Conservation (phyloP, 2,329 filamentous ascomycete genomes). For the Fusarium sarcochroum region DNA sequence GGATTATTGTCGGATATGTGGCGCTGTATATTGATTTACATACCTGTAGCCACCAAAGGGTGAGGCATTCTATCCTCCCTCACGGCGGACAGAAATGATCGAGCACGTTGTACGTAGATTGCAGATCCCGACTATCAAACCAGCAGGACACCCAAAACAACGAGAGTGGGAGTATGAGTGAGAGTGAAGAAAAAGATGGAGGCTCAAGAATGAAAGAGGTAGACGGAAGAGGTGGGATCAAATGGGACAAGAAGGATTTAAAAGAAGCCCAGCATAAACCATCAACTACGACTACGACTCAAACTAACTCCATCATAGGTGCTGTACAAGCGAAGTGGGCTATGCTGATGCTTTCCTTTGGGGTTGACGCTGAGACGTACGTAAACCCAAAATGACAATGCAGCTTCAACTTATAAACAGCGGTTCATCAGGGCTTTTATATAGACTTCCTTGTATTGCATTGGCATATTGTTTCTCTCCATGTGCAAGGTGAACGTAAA, state of each 20-base stretch:
- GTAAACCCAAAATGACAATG: not conserved
- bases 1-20: not conserved
- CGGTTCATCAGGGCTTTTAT: not conserved
- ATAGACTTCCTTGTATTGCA: not conserved
- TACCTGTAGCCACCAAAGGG: conserved; percentile 43
- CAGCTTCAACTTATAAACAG: not conserved
- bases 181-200: not conserved
- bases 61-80: conserved; percentile 37
- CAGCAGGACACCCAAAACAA: conserved; percentile 7
- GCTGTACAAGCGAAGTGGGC: conserved; percentile 11
- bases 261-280: conserved; percentile 20
- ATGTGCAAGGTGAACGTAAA: not conserved
- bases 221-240: conserved; percentile 15
- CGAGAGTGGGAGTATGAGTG: not conserved
- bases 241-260: conserved; percentile 25
- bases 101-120: conserved; percentile 8
- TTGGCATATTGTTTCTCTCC: not conserved
- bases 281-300: conserved; percentile 30
- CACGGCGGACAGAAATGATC: not conserved
- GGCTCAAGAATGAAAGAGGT: not conserved
- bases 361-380: not conserved
- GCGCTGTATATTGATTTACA: conserved; percentile 17
- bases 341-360: conserved; percentile 22
- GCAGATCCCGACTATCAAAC: conserved; percentile 3
- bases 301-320: conserved; percentile 11